A percentile compares a stretch with the other conserved stretches of the same genome.
Conservation (phyloP, 2,329 filamentous ascomycete species). For the Aspergillus neotritici region DNA sequence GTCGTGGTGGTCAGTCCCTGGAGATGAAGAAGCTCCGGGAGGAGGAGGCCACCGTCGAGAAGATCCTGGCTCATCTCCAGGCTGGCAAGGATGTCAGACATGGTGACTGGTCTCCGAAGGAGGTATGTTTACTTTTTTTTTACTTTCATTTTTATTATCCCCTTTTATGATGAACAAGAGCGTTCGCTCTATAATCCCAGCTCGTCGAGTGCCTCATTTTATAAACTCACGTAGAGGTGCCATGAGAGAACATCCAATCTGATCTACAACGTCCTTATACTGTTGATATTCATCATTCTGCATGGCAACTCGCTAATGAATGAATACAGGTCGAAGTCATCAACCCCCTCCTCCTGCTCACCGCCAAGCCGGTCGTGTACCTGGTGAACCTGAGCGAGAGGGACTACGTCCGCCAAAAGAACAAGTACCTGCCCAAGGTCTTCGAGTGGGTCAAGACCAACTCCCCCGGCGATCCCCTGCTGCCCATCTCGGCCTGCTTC, state of each 20-base stretch:
- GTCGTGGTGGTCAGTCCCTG: constrained; percentile 85
- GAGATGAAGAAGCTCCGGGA: constrained; percentile 98
- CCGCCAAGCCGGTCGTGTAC: constrained; percentile 95
- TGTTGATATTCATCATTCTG: constrained; percentile 14
- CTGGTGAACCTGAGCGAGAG: constrained; percentile 95
- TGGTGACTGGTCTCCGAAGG: constrained; percentile 82
- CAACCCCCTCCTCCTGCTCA: constrained; percentile 91
- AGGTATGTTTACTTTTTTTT: constrained; percentile 57
- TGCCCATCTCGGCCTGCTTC: constrained; percentile 86
- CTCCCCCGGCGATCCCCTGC: constrained; percentile 78
- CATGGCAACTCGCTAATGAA: constrained; percentile 16
- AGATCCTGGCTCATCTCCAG: constrained; percentile 75
- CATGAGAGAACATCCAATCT: constrained; percentile 79
- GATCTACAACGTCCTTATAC: constrained; percentile 45
- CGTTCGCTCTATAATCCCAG: constrained; percentile 95
- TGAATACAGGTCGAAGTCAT: constrained; percentile 79
- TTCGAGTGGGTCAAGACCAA: constrained; percentile 94
- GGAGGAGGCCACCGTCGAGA: constrained; percentile 89
- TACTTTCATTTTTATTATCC: constrained; percentile 15
- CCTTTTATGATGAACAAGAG: constrained; percentile 92
- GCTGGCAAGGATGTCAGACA: constrained; percentile 91
- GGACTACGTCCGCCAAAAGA: constrained; percentile 98
- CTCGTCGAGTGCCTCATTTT: constrained; percentile 87
- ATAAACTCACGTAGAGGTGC: constrained; percentile 66
- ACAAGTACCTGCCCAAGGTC: constrained; percentile 93